Conservation (phyloP, 768 basidiomycete species). For the Lactarius trivialis region DNA sequence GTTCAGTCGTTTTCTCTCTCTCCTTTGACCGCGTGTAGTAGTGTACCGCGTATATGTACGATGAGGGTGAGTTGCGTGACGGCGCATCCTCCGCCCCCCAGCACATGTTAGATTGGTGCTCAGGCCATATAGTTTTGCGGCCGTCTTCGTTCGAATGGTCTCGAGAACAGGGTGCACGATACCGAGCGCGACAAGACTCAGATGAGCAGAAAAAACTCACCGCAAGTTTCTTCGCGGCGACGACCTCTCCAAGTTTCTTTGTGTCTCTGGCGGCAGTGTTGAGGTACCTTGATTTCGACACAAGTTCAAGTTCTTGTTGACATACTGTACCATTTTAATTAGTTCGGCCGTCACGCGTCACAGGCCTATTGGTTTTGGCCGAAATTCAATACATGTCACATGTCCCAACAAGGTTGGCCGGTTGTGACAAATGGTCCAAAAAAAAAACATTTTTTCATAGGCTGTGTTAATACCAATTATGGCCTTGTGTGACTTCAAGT, state of each 20-base stretch:
- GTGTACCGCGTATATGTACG: neutral
- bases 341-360: no score
- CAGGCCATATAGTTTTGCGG: slow-evolving; percentile 55
- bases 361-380: no score
- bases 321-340: no score
- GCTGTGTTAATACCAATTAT: no score
- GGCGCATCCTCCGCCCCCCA: slow-evolving; percentile 94
- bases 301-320: no score
- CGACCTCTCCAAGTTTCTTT: slow-evolving; percentile 88
- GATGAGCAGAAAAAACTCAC: slow-evolving; percentile 47
- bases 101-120: slow-evolving; percentile 96
- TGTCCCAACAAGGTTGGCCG: no score
- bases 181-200: slow-evolving; percentile 74
- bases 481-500: no score
- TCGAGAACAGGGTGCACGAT: slow-evolving; percentile 91
- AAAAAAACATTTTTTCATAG: no score
- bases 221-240: slow-evolving; percentile 59
- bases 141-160: slow-evolving; percentile 65
- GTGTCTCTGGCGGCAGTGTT: slow-evolving; percentile 93
- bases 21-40: neutral
- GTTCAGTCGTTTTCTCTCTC: neutral
- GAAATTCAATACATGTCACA: no score
- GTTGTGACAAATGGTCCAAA: no score
- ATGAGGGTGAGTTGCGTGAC: no score
- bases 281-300: no score